Percentiles rank a stretch among this genome's conserved stretches.
These are phyloP conservation scores for Fusarium cyanostomum DNA, from an alignment of 2,329 filamentous ascomycete genomes.

Conservation along the genomic window DNA sequence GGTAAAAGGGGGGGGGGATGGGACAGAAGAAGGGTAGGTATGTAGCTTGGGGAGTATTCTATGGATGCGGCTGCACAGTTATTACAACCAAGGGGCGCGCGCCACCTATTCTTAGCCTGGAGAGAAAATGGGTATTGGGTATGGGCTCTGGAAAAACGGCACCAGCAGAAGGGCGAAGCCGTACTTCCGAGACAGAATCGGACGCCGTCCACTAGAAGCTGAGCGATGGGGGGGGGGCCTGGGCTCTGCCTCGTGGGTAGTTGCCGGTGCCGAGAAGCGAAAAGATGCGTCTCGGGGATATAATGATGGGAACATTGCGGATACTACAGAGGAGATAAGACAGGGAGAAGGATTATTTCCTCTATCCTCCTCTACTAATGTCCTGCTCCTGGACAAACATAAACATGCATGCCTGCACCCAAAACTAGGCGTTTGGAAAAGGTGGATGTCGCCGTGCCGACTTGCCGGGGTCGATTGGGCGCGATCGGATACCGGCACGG, in stretches of 20 bases:
- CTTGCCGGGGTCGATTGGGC: slow-evolving; percentile 45
- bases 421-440: slow-evolving; percentile 31
- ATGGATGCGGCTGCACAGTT: no score
- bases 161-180: slow-evolving; percentile 33
- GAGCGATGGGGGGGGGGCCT: not conserved
- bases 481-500: slow-evolving; percentile 45
- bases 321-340: no score
- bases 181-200: slow-evolving; percentile 43
- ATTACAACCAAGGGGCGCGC: not conserved
- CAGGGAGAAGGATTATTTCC: not conserved
- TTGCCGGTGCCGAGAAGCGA: slow-evolving; percentile 33
- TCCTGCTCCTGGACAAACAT: no score
- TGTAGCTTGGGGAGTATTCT: not conserved
- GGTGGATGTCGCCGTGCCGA: slow-evolving; percentile 43
- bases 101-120: slow-evolving; percentile 2
- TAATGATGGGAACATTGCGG: not conserved
- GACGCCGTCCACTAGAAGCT: slow-evolving; percentile 29
- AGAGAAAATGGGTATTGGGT: not conserved
- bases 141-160: slow-evolving; percentile 11
- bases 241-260: slow-evolving; percentile 6
- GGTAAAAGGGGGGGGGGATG: slow-evolving; percentile 59
- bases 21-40: no score
- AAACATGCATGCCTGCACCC: no score
- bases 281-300: slow-evolving; percentile 5
- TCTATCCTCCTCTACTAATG: not conserved